A percentile compares a stretch with the other conserved stretches of the same genome.
These are phyloP conservation scores for Backusella australiensis DNA, from an alignment of 192 early-diverging fungal species.

Conservation along the genomic window DNA sequence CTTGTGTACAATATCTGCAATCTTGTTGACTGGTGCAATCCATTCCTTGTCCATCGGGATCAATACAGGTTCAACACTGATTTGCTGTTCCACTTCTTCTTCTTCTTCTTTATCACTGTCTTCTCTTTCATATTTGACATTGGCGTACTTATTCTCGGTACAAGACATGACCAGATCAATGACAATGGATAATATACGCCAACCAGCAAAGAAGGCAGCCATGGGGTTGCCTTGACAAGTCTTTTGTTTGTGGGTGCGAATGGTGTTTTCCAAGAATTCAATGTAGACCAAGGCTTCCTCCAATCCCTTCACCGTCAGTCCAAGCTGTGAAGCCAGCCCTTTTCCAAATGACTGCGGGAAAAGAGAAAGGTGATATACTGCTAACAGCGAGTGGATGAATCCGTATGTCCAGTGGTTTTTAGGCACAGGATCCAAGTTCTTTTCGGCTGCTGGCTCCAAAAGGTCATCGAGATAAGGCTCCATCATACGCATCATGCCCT, in stretches of 20 bases:
- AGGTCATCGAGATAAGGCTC: slow-evolving; percentile 29
- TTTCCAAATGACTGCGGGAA: slow-evolving; percentile 32
- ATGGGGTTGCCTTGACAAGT: slow-evolving; percentile 19
- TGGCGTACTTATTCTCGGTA: slow-evolving; percentile 22
- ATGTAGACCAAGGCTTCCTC: slow-evolving; percentile 31
- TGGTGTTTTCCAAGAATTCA: slow-evolving; percentile 15
- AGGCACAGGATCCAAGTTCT: slow-evolving; percentile 16
- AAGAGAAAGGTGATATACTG: slow-evolving; percentile 29
- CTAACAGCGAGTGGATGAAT: slow-evolving; percentile 23
- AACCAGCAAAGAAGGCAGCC: slow-evolving; percentile 33
- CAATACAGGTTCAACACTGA: not conserved
- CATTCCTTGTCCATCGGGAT: slow-evolving; percentile 14
- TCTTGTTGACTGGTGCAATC: not conserved
- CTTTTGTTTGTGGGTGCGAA: slow-evolving; percentile 11
- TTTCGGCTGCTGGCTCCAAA: slow-evolving; percentile 15
- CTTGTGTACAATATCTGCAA: not conserved
- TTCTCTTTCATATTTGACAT: not conserved
- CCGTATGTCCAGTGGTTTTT: slow-evolving; percentile 36
- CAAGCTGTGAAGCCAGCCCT: slow-evolving; percentile 21
- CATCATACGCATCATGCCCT: slow-evolving; percentile 29
- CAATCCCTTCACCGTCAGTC: slow-evolving; percentile 20
- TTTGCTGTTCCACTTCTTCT: not conserved
- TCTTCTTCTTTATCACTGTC: not conserved
- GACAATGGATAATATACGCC: slow-evolving; percentile 21
- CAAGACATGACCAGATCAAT: slow-evolving; percentile 24